Evolutionary conservation across 192 early-diverging fungal species (phyloP), one percentile per base, ranked within the genome.

Genomic region (Backusella morwellensis): DNA sequence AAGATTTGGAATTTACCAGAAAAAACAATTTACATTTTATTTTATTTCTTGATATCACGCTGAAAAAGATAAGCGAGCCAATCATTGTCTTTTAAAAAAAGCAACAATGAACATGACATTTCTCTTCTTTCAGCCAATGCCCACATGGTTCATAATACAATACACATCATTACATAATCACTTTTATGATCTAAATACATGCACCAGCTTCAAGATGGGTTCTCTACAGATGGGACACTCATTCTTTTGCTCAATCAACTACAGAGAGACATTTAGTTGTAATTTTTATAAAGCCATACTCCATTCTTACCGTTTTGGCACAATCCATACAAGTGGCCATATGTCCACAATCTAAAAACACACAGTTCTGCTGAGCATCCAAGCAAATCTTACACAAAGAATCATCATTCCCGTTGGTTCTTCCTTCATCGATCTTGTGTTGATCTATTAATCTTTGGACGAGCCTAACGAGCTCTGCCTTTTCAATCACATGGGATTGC

Each of bases 201-300:
- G 91, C 15, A 94, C 84, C 21, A 93, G 75, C 42, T 85, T 87
- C 19, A 88, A 76, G 34, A 94, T 93, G 32, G 88, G 86, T 50
- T 91, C 93, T 36, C 93, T 76, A 71, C 94, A 95, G 67, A 95
- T 95, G 26, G 94, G 94, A 81, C 94, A 95, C 84, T 94, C 92
- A 70, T 90, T 90, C 69, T 35, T 84, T 67, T 34, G 86, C 77
- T 70, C 85, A 78, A 82, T 85, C 68, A 86, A 68, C 76, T 72
- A 74, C 3, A 67, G 6, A 71, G 12, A 5, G 9, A 44, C 44
- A 6, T 2, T 17, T 36, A 29, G 35, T 41, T 40, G 1, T 3
- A 3, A 32, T 15, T 23, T 42, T 72, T 47, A 52, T 50, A 76
- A 36, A 34, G 34, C 32, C 52, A 71, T n/a, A 40, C 15, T 5